These are phyloP conservation scores for Chalara sp. DNA, from an alignment of 2,329 filamentous ascomycete genomes.

Conservation along the genomic window DNA sequence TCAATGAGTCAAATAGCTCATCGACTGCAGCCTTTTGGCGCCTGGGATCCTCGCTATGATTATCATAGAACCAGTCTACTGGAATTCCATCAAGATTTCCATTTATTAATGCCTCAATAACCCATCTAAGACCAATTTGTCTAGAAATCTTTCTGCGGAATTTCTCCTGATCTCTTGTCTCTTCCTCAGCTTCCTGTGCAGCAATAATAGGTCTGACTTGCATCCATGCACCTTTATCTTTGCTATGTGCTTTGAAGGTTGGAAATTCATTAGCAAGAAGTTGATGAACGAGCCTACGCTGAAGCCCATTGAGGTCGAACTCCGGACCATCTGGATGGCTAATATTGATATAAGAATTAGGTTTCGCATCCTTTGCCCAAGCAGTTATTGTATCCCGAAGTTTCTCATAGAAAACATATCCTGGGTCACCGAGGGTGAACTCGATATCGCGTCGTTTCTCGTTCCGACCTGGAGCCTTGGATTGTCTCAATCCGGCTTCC, in stretches of 20 bases:
- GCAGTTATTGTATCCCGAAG: conserved; percentile 18
- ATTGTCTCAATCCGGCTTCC: conserved; percentile 37
- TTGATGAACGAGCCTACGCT: conserved; percentile 60
- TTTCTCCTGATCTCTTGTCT: too few relatives aligned
- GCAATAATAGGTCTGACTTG: conserved; percentile 22
- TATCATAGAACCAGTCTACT: conserved; percentile 33
- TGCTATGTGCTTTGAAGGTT: conserved; percentile 15
- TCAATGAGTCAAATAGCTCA: conserved; percentile 23
- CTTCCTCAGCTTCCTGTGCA: conserved; percentile 16
- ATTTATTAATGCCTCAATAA: conserved; percentile 26
- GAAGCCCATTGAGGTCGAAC: conserved; percentile 44
- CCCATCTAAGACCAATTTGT: conserved; percentile 19
- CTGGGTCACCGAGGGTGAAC: conserved; percentile 14
- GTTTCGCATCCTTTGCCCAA: conserved; percentile 17
- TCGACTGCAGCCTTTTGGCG: conserved; percentile 31
- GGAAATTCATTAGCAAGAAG: conserved; percentile 57
- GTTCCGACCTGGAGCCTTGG: background rate
- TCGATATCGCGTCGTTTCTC: too few relatives aligned
- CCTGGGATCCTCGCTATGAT: conserved; percentile 23
- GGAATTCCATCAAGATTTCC: conserved; percentile 23
- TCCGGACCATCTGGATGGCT: conserved; percentile 27
- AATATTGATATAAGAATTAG: conserved; percentile 32
- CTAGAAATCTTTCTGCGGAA: background rate
- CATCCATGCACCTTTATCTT: conserved; percentile 23
- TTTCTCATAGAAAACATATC: conserved; percentile 18